Evolutionary conservation across 495 filamentous ascomycete species (phyloP).

Genomic region (Daldinia decipiens): DNA sequence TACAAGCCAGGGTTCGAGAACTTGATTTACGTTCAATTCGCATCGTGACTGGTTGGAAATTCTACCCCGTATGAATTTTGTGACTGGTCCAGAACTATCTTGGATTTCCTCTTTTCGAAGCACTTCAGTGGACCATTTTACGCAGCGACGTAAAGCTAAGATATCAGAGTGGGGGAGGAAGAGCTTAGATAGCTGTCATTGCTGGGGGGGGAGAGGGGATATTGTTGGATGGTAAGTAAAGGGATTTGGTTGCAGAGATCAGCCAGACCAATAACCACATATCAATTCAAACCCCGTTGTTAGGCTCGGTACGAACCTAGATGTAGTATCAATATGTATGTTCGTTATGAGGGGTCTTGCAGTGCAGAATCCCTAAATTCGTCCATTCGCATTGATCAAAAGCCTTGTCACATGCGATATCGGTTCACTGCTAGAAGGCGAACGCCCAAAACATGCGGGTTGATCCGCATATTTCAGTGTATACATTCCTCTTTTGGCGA

Average conservation of each 20-base stretch:
- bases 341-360: conserved; percentile 18
- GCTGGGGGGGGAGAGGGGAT: background rate
- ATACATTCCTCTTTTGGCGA: conserved; percentile 12
- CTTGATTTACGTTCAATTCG: conserved; percentile 18
- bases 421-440: conserved; percentile 16
- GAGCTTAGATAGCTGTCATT: background rate
- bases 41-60: conserved; percentile 40
- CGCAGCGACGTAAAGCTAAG: conserved; percentile 14
- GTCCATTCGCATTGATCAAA: conserved; percentile 22
- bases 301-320: conserved; percentile 27
- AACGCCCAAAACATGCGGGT: conserved; percentile 18
- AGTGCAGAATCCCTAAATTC: conserved; percentile 14
- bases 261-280: conserved; percentile 5
- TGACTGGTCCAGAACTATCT: conserved; percentile 43
- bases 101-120: conserved; percentile 29
- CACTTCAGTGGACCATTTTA: conserved; percentile 37
- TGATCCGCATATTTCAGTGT: conserved; percentile 34
- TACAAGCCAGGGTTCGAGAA: conserved; percentile 6
- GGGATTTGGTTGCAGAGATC: conserved; percentile 21
- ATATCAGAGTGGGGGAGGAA: conserved; percentile 26
- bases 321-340: conserved; percentile 22
- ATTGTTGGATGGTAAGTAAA: conserved; percentile 2
- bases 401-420: conserved; percentile 33
- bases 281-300: conserved; percentile 32
- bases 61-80: conserved; percentile 40